A percentile compares a stretch with the other conserved stretches of the same genome.
phyloP scores from a whole-genome alignment of 495 filamentous ascomycete species.

The Podospora didyma region DNA sequence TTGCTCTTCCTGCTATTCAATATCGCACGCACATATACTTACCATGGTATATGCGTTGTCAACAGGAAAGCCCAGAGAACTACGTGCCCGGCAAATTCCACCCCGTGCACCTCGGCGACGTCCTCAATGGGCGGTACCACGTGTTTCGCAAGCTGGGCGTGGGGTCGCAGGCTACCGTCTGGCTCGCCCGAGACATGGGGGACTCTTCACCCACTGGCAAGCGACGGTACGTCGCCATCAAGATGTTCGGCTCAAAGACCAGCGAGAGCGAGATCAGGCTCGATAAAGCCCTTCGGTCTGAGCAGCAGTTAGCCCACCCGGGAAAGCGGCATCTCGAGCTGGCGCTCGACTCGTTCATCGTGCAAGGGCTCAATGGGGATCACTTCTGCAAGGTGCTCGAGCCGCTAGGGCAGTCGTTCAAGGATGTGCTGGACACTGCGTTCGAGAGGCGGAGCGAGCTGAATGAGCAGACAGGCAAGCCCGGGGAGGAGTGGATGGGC shows the following conservation, averaged over 20 bases:
- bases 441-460: neutral
- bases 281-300: neutral
- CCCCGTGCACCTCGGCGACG: constrained; percentile 44
- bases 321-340: neutral
- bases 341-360: neutral
- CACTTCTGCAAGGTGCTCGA: neutral
- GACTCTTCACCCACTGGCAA: neutral
- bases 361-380: neutral
- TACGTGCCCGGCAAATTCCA: constrained; percentile 38
- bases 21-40: too few relatives aligned
- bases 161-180: constrained; percentile 40
- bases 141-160: constrained; percentile 46
- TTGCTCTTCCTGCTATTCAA: too few relatives aligned
- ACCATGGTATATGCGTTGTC: too few relatives aligned
- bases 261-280: neutral
- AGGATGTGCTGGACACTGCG: neutral
- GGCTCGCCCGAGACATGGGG: constrained; percentile 21
- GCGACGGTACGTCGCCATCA: constrained; percentile 12
- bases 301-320: neutral
- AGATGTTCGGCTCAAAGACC: neutral
- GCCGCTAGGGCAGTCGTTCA: neutral
- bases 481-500: too few relatives aligned
- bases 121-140: constrained; percentile 37
- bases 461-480: too few relatives aligned
- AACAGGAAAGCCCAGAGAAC: too few relatives aligned